These are phyloP conservation scores for Penicillium expansum DNA, from an alignment of 2,329 filamentous ascomycete species.

Conservation along the genomic window DNA sequence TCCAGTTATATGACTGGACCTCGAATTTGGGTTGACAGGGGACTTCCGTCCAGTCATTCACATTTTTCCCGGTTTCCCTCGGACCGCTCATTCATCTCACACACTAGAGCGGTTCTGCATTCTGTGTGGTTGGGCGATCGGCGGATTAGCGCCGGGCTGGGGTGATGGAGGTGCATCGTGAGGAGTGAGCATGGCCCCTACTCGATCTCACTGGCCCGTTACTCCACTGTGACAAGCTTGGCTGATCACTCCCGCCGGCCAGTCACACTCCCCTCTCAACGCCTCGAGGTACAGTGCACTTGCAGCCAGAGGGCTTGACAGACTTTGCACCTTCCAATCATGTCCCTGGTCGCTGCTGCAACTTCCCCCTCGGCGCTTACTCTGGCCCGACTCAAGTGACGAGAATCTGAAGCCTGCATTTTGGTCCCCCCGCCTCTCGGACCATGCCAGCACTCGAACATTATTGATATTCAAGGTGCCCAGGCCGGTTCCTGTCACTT, in stretches of 20 bases:
- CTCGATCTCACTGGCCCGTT: conserved; percentile 20
- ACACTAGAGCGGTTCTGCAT: conserved; percentile 28
- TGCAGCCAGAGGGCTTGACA: conserved; percentile 14
- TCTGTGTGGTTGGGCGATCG: conserved; percentile 32
- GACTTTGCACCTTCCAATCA: conserved; percentile 19
- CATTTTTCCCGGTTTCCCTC: conserved; percentile 6
- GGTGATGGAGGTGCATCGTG: conserved; percentile 23
- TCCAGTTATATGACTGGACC: conserved; percentile 5
- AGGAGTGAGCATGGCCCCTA: conserved; percentile 6
- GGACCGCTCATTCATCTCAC: neutral
- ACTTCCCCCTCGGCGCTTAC: conserved; percentile 33
- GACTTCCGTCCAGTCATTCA: conserved; percentile 2
- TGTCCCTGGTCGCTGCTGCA: conserved; percentile 1
- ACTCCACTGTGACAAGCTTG: conserved; percentile 37
- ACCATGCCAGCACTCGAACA: conserved; percentile 16
- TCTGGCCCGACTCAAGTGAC: conserved; percentile 21
- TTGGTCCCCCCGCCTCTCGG: conserved; percentile 19
- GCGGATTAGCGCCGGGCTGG: conserved; percentile 30
- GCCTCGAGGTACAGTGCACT: conserved; percentile 13
- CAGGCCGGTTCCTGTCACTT: conserved; percentile 14
- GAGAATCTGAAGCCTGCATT: conserved; percentile 23
- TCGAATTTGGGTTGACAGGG: neutral
- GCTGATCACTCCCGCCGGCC: conserved; percentile 23
- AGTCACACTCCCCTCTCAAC: conserved; percentile 23
- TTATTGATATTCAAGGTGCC: conserved; percentile 33